Conservation (phyloP, 2,329 filamentous ascomycete genomes). For the Atkinsonella hypoxylon region DNA sequence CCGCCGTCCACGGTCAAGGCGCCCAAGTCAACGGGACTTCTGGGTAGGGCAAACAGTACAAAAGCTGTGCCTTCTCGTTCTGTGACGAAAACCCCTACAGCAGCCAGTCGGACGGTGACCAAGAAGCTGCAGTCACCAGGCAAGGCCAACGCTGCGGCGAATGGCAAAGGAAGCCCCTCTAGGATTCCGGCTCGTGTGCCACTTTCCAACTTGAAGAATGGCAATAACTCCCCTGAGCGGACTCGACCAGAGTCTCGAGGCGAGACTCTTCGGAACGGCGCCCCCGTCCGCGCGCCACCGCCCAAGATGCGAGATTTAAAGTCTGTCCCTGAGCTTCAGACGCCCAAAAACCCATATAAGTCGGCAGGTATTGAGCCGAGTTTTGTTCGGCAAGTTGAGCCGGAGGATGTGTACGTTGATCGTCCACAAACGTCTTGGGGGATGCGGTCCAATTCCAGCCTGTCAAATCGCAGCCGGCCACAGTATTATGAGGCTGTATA, state of each 20-base stretch:
- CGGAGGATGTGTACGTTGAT: conserved; percentile 83
- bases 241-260: conserved; percentile 30
- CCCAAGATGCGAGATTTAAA: conserved; percentile 83
- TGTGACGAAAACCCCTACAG: conserved; percentile 44
- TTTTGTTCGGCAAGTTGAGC: conserved; percentile 49
- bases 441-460: conserved; percentile 29
- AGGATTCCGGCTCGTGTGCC: conserved; percentile 61
- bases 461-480: conserved; percentile 20
- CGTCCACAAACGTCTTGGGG: conserved; percentile 21
- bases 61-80: conserved; percentile 25
- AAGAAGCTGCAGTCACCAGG: conserved; percentile 17
- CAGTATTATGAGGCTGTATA: conserved; percentile 25
- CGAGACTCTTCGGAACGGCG: conserved; percentile 39
- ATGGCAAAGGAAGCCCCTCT: conserved; percentile 23
- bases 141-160: conserved; percentile 18
- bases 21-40: conserved; percentile 19
- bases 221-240: conserved; percentile 74
- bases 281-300: conserved; percentile 57
- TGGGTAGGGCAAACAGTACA: conserved; percentile 15
- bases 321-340: conserved; percentile 38
- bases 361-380: conserved; percentile 36
- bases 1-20: conserved; percentile 34
- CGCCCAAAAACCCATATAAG: conserved; percentile 36
- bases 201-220: conserved; percentile 55
- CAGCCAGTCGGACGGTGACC: conserved; percentile 16